phyloP scores from a whole-genome alignment of 2,329 filamentous ascomycete species.

The Aspergillus sp. region DNA sequence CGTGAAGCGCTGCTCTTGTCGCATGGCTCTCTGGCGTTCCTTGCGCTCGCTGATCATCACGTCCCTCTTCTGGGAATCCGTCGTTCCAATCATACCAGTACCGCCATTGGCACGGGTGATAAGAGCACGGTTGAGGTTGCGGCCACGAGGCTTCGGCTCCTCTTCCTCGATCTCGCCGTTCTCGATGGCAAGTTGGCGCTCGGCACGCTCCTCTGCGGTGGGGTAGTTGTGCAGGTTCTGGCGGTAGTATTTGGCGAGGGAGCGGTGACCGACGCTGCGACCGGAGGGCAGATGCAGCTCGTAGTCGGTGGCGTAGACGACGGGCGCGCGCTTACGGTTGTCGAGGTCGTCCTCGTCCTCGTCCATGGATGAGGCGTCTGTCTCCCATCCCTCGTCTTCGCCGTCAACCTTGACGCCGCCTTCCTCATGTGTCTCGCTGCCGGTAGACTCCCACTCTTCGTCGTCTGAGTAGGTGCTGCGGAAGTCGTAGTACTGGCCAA shows the following conservation, averaged over 20 bases:
- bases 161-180: slow-evolving; percentile 51
- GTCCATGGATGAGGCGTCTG: slow-evolving; percentile 85
- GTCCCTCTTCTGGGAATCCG: slow-evolving; percentile 71
- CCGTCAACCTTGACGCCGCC: slow-evolving; percentile 67
- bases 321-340: slow-evolving; percentile 74
- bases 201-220: slow-evolving; percentile 71
- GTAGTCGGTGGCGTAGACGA: slow-evolving; percentile 86
- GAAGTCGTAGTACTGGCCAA: slow-evolving; percentile 98
- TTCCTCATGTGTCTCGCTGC: slow-evolving; percentile 36
- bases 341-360: slow-evolving; percentile 79
- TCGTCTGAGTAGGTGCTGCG: slow-evolving; percentile 89
- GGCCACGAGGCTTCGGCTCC: slow-evolving; percentile 41
- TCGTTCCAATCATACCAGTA: slow-evolving; percentile 74
- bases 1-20: slow-evolving; percentile 63
- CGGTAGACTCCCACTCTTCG: slow-evolving; percentile 60
- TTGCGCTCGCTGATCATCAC: slow-evolving; percentile 68
- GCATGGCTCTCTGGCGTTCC: slow-evolving; percentile 65
- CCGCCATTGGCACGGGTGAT: slow-evolving; percentile 71
- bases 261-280: slow-evolving; percentile 85
- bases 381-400: slow-evolving; percentile 81
- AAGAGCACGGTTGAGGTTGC: slow-evolving; percentile 54
- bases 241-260: slow-evolving; percentile 81
- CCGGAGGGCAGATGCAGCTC: slow-evolving; percentile 92
- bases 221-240: slow-evolving; percentile 90
- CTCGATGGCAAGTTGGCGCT: slow-evolving; percentile 62